phyloP scores from a whole-genome alignment of 257 asterid species.

The Lycium barbarum region DNA sequence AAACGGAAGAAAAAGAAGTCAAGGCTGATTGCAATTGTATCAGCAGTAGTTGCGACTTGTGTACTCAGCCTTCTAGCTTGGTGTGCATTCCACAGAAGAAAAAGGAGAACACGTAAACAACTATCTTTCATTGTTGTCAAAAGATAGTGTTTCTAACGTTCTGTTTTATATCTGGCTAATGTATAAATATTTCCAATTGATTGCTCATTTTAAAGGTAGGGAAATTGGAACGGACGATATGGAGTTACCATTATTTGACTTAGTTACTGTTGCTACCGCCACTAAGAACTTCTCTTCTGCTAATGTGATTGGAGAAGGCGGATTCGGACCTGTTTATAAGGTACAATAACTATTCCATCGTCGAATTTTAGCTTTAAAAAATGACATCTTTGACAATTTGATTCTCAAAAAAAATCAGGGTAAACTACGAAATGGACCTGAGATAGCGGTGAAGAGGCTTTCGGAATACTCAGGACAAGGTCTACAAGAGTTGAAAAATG shows the following conservation, averaged over 20 bases:
- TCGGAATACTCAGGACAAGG: slow-evolving; percentile 52
- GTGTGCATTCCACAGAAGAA: slow-evolving; percentile 24
- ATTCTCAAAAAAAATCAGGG: slow-evolving; percentile 39
- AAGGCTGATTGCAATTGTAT: not conserved
- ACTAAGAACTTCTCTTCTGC: slow-evolving; percentile 46
- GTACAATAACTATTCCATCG: slow-evolving; percentile 33
- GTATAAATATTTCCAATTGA: not conserved
- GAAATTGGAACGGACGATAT: slow-evolving; percentile 29
- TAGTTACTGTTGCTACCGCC: slow-evolving; percentile 41
- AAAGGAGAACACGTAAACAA: slow-evolving; percentile 22
- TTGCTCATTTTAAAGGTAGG: slow-evolving; percentile 21
- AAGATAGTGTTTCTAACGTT: not conserved
- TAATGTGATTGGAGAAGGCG: slow-evolving; percentile 52
- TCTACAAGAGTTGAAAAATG: slow-evolving; percentile 34
- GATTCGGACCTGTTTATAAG: slow-evolving; percentile 58
- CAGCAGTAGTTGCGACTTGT: slow-evolving; percentile 15
- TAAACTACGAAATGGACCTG: slow-evolving; percentile 34
- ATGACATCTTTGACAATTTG: not conserved
- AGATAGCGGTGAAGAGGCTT: slow-evolving; percentile 56
- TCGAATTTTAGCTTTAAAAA: not conserved
- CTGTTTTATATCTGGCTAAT: not conserved
- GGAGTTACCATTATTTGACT: slow-evolving; percentile 44
- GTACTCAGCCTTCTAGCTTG: slow-evolving; percentile 26
- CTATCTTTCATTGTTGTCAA: not conserved
- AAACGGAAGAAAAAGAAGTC: slow-evolving; percentile 6